Evolutionary conservation across 1,139 yeast species (phyloP).

Genomic region (Scheffersomyces segobiensis): DNA sequence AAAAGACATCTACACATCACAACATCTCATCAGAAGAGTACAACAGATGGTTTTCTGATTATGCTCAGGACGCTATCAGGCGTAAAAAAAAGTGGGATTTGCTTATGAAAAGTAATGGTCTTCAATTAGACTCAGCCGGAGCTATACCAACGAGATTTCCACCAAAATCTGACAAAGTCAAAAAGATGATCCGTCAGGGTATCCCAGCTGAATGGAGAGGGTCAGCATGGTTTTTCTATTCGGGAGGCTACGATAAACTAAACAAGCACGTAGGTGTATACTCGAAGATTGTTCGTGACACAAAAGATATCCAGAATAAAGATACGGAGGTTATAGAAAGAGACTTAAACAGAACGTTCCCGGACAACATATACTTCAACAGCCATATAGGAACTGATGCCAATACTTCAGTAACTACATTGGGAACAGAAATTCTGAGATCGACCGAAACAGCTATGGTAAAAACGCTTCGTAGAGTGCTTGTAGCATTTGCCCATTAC

Average conservation of each 20-base stretch:
- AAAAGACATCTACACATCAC: slow-evolving; percentile 54
- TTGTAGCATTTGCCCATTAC: slow-evolving; percentile 80
- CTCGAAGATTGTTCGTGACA: slow-evolving; percentile 60
- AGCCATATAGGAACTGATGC: slow-evolving; percentile 6
- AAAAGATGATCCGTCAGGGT: slow-evolving; percentile 83
- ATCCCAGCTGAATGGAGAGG: slow-evolving; percentile 98
- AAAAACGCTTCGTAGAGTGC: slow-evolving; percentile 72
- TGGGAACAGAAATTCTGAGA: neutral
- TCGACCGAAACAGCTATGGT: slow-evolving; percentile 61
- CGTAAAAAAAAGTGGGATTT: slow-evolving; percentile 76
- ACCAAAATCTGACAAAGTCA: slow-evolving; percentile 77
- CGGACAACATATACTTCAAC: slow-evolving; percentile 81
- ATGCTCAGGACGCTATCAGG: slow-evolving; percentile 60
- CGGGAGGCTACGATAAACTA: slow-evolving; percentile 81
- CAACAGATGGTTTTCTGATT: slow-evolving; percentile 71
- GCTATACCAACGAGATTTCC: slow-evolving; percentile 62
- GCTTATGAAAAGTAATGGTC: slow-evolving; percentile 67
- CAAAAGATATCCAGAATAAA: slow-evolving; percentile 52
- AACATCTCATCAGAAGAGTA: slow-evolving; percentile 55
- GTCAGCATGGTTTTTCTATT: slow-evolving; percentile 93
- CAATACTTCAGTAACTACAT: slow-evolving; percentile 4
- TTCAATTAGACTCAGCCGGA: slow-evolving; percentile 36
- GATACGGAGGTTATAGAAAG: slow-evolving; percentile 93
- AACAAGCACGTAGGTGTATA: slow-evolving; percentile 73
- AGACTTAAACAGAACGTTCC: slow-evolving; percentile 90